A percentile compares a stretch with the other conserved stretches of the same genome.
Evolutionary conservation across 148 eudicot genomes (phyloP).

Genomic region (Silene latifolia): DNA sequence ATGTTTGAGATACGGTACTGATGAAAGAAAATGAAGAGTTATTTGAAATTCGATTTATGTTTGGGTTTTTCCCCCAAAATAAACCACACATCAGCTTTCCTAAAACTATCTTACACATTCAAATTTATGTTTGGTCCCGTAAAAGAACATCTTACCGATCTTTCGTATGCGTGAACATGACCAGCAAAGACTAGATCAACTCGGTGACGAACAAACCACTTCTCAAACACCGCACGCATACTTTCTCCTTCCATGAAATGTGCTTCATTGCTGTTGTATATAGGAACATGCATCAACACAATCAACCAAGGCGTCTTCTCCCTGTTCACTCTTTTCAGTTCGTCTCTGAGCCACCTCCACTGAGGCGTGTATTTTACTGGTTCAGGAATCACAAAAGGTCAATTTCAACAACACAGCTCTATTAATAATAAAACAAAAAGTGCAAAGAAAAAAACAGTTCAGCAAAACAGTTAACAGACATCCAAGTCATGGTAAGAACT

Average conservation of each 20-base stretch:
- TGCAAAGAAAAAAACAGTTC: neutral
- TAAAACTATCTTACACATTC: neutral
- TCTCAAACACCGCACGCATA: constrained; percentile 74
- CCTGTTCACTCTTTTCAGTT: constrained; percentile 67
- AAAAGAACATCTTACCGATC: constrained; percentile 57
- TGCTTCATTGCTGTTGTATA: constrained; percentile 78
- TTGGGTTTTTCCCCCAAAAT: too few relatives aligned
- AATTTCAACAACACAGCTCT: neutral
- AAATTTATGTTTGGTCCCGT: neutral
- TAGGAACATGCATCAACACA: constrained; percentile 84
- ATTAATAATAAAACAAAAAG: neutral
- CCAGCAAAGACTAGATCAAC: constrained; percentile 88
- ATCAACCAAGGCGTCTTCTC: constrained; percentile 95
- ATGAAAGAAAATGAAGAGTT: constrained; percentile 6
- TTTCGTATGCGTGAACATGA: constrained; percentile 94
- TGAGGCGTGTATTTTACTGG: constrained; percentile 96
- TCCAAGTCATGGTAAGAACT: constrained; percentile 20
- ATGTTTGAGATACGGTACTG: constrained; percentile 88
- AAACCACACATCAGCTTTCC: neutral
- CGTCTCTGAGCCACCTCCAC: constrained; percentile 62
- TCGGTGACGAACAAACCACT: constrained; percentile 70
- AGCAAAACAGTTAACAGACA: neutral
- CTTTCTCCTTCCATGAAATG: constrained; percentile 97
- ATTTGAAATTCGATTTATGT: neutral
- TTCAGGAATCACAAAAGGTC: constrained; percentile 10